Evolutionary conservation across 495 filamentous ascomycete species (phyloP).

Genomic region (Penicillium coffeae): DNA sequence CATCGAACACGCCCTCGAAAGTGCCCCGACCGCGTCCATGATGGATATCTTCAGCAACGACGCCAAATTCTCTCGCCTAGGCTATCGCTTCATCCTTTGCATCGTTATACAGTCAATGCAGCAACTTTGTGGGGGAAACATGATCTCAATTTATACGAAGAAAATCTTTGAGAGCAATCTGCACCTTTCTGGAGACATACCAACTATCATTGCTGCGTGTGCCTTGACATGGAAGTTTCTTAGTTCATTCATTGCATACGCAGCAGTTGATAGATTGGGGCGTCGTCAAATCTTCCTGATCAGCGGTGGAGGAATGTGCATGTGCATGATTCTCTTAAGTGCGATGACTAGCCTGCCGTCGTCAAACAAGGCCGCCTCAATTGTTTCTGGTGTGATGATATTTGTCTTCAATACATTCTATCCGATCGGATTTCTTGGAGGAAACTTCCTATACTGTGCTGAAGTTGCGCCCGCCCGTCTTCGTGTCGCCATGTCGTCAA

Average conservation of each 20-base stretch:
- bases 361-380: slow-evolving; percentile 29
- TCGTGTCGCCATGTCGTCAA: slow-evolving; percentile 31
- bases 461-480: slow-evolving; percentile 50
- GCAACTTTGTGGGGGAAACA: slow-evolving; percentile 18
- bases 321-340: slow-evolving; percentile 34
- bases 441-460: slow-evolving; percentile 54
- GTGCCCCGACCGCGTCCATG: not conserved
- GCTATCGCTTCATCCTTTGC: slow-evolving; percentile 21
- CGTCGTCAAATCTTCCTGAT: slow-evolving; percentile 46
- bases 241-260: slow-evolving; percentile 39
- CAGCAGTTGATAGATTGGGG: slow-evolving; percentile 45
- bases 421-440: slow-evolving; percentile 52
- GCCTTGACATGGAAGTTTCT: slow-evolving; percentile 45
- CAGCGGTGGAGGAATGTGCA: slow-evolving; percentile 41
- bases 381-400: slow-evolving; percentile 41
- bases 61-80: slow-evolving; percentile 1
- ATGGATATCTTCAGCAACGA: not conserved
- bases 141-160: slow-evolving; percentile 15
- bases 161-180: slow-evolving; percentile 16
- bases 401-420: slow-evolving; percentile 57
- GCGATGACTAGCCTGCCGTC: slow-evolving; percentile 31
- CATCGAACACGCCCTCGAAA: not conserved
- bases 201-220: slow-evolving; percentile 22
- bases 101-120: slow-evolving; percentile 29
- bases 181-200: not conserved